These are phyloP conservation scores for Arabis alpina DNA, from an alignment of 345 rosid species.

Conservation along the genomic window DNA sequence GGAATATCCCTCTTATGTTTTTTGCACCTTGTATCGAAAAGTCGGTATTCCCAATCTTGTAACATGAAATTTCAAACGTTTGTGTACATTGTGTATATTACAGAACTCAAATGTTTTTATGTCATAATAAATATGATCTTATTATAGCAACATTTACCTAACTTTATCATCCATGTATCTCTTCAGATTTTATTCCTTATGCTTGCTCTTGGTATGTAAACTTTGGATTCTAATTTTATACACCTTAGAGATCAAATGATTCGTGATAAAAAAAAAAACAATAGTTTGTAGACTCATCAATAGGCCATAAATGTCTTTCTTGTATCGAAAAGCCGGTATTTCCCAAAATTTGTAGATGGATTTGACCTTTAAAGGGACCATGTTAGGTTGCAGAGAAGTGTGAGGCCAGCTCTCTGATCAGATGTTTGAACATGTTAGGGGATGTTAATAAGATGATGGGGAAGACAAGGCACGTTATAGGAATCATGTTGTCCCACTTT, in stretches of 20 bases:
- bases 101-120: too few relatives aligned
- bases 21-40: too few relatives aligned
- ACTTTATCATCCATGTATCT: not conserved
- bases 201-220: too few relatives aligned
- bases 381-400: slow-evolving; percentile 46
- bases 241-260: slow-evolving; percentile 22
- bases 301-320: slow-evolving; percentile 12
- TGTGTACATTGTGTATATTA: too few relatives aligned
- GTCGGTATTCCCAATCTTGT: too few relatives aligned
- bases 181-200: not conserved
- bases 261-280: slow-evolving; percentile 18
- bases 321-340: slow-evolving; percentile 6
- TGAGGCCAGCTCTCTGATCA: slow-evolving; percentile 44
- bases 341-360: slow-evolving; percentile 23
- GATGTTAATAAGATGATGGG: slow-evolving; percentile 43
- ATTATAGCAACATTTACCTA: slow-evolving; percentile 4
- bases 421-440: slow-evolving; percentile 43
- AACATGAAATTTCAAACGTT: too few relatives aligned
- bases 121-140: slow-evolving; percentile 2
- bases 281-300: slow-evolving; percentile 13
- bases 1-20: too few relatives aligned
- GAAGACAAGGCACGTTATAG: slow-evolving; percentile 45
- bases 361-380: slow-evolving; percentile 43
- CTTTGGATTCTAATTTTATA: not conserved
- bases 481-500: slow-evolving; percentile 44